Evolutionary conservation across 2,329 filamentous ascomycete species (phyloP), one percentile per base, ranked within the genome.

Genomic region (Passalora sequoiae): DNA sequence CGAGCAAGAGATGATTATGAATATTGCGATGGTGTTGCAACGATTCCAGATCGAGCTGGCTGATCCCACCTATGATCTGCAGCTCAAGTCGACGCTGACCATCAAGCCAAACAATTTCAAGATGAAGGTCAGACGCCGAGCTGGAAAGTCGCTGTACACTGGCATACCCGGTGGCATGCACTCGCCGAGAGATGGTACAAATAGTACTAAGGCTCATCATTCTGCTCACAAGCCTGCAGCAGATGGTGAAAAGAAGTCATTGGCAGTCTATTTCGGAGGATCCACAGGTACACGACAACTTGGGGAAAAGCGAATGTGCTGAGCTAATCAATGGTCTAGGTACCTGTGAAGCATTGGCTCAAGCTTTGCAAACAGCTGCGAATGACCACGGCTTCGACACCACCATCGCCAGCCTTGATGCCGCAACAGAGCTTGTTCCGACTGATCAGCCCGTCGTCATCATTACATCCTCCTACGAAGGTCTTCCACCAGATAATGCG

Each of bases 271-370:
- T 36, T 89, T 84, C 56, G 84, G 85, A 2, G 84, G 81, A 12
- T 86, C 86, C 58, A 80, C 78, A 1, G 84, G 84, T 0, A 89
- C 84, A 1, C 88, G 84, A 60, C 81, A 87, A 61, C 71, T 79
- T 1, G 70, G 87, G 35, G 80, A 83, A 1, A 74, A 82, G 49
- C 69, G 75, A 21, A 60, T 88, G 10, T 80, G 79, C 0, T 69
- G 72, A 6, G 74, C 79, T 55, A 81, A n/a, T 10, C 28, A 5
- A 7, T 7, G 13, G 28, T 6, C 12, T n/a, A 31, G 31, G 31
- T 0, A 89, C 84, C 1, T 89, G 84, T 60, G 81, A 87, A 61
- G 72, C 79, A 1, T 71, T 88, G 33, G 80, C 84, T 1, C 75
- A 83, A 49, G 69, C 75, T 20, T 61, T 88, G 7, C 80, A 79